Percentiles rank a stretch among this genome's conserved stretches.
Evolutionary conservation across 805 yeast genomes (phyloP).

Genomic region (Soucietia sequanensis): DNA sequence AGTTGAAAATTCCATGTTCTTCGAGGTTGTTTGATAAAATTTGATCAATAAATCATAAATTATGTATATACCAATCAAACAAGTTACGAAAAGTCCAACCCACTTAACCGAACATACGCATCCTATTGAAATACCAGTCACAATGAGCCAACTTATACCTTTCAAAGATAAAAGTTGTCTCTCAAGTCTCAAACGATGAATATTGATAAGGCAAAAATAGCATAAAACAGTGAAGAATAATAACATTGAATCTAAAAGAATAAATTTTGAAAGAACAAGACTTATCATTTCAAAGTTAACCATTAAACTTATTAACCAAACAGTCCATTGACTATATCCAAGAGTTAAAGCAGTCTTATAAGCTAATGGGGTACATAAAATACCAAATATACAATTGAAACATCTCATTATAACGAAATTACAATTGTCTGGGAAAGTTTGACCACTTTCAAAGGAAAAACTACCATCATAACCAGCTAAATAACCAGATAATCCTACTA

Average conservation of each 20-base stretch:
- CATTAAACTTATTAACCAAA: slow-evolving; percentile 80
- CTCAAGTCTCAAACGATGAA: slow-evolving; percentile 46
- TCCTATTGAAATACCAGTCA: slow-evolving; percentile 70
- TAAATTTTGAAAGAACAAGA: slow-evolving; percentile 83
- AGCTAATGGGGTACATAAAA: slow-evolving; percentile 82
- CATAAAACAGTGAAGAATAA: slow-evolving; percentile 73
- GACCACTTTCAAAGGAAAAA: slow-evolving; percentile 86
- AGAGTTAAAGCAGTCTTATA: slow-evolving; percentile 77
- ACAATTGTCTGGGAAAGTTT: slow-evolving; percentile 68
- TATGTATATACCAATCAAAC: slow-evolving; percentile 58
- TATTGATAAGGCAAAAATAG: slow-evolving; percentile 37
- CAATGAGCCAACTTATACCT: slow-evolving; percentile 55
- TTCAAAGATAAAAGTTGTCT: slow-evolving; percentile 33
- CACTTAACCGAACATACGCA: slow-evolving; percentile 84
- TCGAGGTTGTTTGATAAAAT: slow-evolving; percentile 31
- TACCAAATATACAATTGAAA: slow-evolving; percentile 82
- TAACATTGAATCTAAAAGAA: slow-evolving; percentile 87
- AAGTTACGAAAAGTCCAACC: slow-evolving; percentile 76
- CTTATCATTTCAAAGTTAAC: slow-evolving; percentile 80
- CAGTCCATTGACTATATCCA: slow-evolving; percentile 67
- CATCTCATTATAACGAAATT: slow-evolving; percentile 85
- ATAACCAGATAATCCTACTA: slow-evolving; percentile 84
- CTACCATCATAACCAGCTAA: slow-evolving; percentile 85
- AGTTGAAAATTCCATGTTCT: slow-evolving; percentile 9
- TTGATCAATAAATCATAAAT: slow-evolving; percentile 51